Conservation (phyloP, 176 grass and related monocot genomes). For the Dactylis glomerata region DNA sequence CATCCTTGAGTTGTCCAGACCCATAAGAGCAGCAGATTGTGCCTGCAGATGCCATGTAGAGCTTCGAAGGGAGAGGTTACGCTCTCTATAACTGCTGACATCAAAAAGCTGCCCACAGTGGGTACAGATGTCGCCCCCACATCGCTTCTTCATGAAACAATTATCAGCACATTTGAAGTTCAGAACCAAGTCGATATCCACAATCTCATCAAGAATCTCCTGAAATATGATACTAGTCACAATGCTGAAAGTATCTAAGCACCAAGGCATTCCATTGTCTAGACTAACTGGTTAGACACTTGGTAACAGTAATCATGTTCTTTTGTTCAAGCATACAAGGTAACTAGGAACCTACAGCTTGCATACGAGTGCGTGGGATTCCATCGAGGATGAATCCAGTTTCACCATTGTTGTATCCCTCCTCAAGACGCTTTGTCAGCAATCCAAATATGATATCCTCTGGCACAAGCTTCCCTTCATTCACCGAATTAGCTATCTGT, state of each 20-base stretch:
- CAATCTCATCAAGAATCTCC: constrained; percentile 96
- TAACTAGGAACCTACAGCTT: constrained; percentile 63
- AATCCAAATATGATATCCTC: constrained; percentile 96
- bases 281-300: neutral
- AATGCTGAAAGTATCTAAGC: neutral
- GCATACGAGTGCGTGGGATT: constrained; percentile 67
- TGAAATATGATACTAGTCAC: constrained; percentile 30
- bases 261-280: neutral
- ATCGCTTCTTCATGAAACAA: constrained; percentile 71
- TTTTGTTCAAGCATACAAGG: neutral
- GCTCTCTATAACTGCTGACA: constrained; percentile 37
- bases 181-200: constrained; percentile 80
- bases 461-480: constrained; percentile 72
- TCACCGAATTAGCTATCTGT: constrained; percentile 83
- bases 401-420: constrained; percentile 84
- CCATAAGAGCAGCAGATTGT: constrained; percentile 40
- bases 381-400: constrained; percentile 94
- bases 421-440: constrained; percentile 86
- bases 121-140: constrained; percentile 53
- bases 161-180: constrained; percentile 91
- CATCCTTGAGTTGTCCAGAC: constrained; percentile 44
- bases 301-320: neutral
- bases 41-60: constrained; percentile 40
- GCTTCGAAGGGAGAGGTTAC: constrained; percentile 48
- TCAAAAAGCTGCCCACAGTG: constrained; percentile 79